These are phyloP conservation scores for Solanum pinnatisectum DNA, from an alignment of 257 asterid species.

Conservation along the genomic window DNA sequence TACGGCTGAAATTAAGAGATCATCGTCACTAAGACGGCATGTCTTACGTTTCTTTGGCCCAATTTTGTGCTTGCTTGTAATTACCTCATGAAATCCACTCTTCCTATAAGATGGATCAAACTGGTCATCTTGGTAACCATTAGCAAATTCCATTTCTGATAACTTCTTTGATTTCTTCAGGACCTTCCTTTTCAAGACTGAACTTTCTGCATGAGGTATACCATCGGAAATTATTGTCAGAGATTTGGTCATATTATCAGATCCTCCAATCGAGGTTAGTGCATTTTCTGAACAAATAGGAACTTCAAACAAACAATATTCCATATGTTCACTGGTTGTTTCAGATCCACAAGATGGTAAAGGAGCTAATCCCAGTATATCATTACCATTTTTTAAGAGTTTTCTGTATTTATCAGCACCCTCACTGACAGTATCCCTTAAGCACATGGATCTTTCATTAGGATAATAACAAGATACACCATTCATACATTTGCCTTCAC, in stretches of 20 bases:
- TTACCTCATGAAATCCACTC: not conserved
- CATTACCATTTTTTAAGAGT: slow-evolving; percentile 32
- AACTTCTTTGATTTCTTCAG: slow-evolving; percentile 58
- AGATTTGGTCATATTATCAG: slow-evolving; percentile 8
- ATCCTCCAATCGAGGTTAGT: slow-evolving; percentile 24
- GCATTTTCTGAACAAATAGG: slow-evolving; percentile 45
- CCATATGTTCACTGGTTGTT: slow-evolving; percentile 29
- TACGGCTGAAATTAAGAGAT: slow-evolving; percentile 76
- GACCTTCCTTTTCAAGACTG: slow-evolving; percentile 21
- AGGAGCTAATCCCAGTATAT: slow-evolving; percentile 10
- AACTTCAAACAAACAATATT: slow-evolving; percentile 45
- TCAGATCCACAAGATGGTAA: slow-evolving; percentile 31
- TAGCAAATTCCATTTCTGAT: slow-evolving; percentile 48
- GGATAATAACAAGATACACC: not conserved
- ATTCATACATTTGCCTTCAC: not conserved
- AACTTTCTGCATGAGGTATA: slow-evolving; percentile 1
- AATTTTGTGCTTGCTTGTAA: not conserved
- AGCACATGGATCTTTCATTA: slow-evolving; percentile 7
- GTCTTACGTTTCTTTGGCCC: slow-evolving; percentile 41
- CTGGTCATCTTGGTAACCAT: slow-evolving; percentile 15
- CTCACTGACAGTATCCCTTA: slow-evolving; percentile 10
- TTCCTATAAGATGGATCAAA: not conserved
- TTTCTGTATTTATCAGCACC: slow-evolving; percentile 37
- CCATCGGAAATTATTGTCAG: not conserved
- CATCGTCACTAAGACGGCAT: slow-evolving; percentile 48